Evolutionary conservation across 768 basidiomycete species (phyloP).

Genomic region (Pleurotus citrinopileatus): DNA sequence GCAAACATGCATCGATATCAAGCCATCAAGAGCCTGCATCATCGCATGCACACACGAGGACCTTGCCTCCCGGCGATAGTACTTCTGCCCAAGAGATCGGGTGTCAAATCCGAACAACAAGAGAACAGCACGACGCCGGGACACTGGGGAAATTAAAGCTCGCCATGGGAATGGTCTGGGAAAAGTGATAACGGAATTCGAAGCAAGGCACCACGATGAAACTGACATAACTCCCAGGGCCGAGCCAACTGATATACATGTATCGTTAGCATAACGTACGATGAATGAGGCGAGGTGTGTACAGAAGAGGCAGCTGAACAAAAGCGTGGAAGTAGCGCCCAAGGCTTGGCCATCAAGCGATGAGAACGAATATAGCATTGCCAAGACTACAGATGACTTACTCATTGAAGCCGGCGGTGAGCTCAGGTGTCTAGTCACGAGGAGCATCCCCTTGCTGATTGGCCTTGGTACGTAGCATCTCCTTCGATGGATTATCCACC

Average conservation of each 20-base stretch:
- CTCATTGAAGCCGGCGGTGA: too few relatives aligned
- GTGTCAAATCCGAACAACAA: neutral
- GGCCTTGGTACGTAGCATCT: too few relatives aligned
- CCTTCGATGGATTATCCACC: too few relatives aligned
- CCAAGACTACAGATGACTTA: too few relatives aligned
- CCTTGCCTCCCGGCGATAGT: neutral
- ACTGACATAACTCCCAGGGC: neutral
- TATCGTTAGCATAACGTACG: neutral
- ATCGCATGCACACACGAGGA: neutral
- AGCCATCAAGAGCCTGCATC: neutral
- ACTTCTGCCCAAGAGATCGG: neutral
- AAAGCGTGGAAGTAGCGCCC: too few relatives aligned
- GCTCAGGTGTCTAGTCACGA: too few relatives aligned
- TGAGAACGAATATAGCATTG: too few relatives aligned
- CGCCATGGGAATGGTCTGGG: neutral
- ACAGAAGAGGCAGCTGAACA: conserved; percentile 6
- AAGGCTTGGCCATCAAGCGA: too few relatives aligned
- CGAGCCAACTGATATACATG: neutral
- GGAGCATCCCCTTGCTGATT: too few relatives aligned
- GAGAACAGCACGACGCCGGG: neutral
- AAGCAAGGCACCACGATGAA: neutral
- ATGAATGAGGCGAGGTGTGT: neutral
- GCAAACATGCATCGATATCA: neutral
- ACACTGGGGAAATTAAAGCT: neutral
- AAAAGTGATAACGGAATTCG: neutral